Percentiles rank a stretch among this genome's conserved stretches.
These are phyloP conservation scores for Trypanosoma cruzi DNA, from an alignment of 208 protist species.

Conservation along the genomic window DNA sequence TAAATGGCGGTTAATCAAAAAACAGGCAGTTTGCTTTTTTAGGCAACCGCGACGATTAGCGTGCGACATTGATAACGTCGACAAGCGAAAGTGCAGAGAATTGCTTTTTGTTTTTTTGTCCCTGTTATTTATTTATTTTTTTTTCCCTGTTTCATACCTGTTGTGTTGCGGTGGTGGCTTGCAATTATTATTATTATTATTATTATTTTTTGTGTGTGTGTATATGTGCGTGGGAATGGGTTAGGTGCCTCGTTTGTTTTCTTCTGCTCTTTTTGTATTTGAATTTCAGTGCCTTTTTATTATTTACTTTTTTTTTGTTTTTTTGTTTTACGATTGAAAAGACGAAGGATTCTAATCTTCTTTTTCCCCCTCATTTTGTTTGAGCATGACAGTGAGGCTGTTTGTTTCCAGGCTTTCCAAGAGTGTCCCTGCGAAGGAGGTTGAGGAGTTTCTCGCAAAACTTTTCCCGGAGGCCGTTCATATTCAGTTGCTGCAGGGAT, in stretches of 20 bases:
- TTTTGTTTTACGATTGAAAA: neutral
- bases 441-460: conserved; percentile 31
- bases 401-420: conserved; percentile 55
- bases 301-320: neutral
- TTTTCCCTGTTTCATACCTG: conserved; percentile 12
- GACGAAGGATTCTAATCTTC: neutral
- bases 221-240: too few relatives aligned
- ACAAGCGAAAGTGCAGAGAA: neutral
- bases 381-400: conserved; percentile 27
- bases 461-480: conserved; percentile 31
- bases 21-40: neutral
- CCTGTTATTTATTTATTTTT: neutral
- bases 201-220: too few relatives aligned
- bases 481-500: conserved; percentile 30
- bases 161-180: conserved; percentile 13
- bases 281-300: too few relatives aligned
- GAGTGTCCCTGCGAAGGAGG: conserved; percentile 16
- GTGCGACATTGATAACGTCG: too few relatives aligned
- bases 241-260: too few relatives aligned
- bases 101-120: neutral
- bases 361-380: conserved; percentile 5
- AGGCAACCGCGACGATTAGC: neutral
- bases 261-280: too few relatives aligned
- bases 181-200: too few relatives aligned
- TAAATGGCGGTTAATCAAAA: too few relatives aligned